Percentiles rank a stretch among this genome's conserved stretches.
Evolutionary conservation across 306 rosid genomes (phyloP).

Genomic region (Vigna angularis): DNA sequence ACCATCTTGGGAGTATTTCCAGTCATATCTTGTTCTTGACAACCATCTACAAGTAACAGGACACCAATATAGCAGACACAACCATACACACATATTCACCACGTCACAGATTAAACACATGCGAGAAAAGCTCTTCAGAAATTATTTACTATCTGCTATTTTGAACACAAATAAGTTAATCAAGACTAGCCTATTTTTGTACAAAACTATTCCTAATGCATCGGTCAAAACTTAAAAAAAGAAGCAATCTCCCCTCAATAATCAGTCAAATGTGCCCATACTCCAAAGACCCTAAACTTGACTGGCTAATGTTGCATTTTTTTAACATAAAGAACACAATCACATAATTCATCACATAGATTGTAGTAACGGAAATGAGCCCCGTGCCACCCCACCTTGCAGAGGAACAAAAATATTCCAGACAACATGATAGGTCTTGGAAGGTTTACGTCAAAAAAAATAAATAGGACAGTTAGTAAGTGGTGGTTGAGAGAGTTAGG

Average conservation of each 20-base stretch:
- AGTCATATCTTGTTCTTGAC: slow-evolving; percentile 45
- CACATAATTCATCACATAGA: neutral
- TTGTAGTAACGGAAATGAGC: slow-evolving; percentile 18
- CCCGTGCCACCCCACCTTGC: slow-evolving; percentile 1
- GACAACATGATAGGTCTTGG: too few species aligned
- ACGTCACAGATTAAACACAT: neutral
- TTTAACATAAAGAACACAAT: neutral
- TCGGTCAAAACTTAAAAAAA: neutral
- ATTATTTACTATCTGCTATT: neutral
- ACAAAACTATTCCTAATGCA: neutral
- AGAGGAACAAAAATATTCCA: neutral
- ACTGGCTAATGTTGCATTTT: neutral
- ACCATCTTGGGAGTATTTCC: slow-evolving; percentile 65
- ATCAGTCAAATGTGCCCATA: neutral
- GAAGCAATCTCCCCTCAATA: neutral
- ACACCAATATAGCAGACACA: slow-evolving; percentile 13
- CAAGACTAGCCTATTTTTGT: neutral
- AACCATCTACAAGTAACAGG: slow-evolving; percentile 52
- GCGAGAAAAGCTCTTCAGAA: neutral
- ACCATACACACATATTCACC: slow-evolving; percentile 15
- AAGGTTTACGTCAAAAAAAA: too few species aligned
- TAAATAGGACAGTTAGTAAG: too few species aligned
- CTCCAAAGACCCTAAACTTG: neutral
- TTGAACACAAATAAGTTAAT: slow-evolving; percentile 2
- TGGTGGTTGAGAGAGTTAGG: too few species aligned